Percentiles rank a stretch among this genome's conserved stretches.
Evolutionary conservation across 768 basidiomycete genomes (phyloP).

Genomic region (Auriculariales sp.): DNA sequence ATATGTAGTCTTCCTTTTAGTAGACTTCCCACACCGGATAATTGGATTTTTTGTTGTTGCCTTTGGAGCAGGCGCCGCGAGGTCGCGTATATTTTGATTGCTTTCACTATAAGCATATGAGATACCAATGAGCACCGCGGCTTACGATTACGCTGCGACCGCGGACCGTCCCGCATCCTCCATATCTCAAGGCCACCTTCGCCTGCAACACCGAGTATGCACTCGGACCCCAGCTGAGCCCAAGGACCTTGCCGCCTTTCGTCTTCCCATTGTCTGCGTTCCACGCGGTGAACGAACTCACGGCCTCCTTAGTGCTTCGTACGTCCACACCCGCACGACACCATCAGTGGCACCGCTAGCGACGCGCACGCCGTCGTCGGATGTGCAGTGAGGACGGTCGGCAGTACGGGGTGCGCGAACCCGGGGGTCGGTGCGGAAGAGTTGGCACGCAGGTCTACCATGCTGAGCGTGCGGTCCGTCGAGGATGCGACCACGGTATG

Average conservation of each 20-base stretch:
- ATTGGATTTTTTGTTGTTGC: too few species aligned
- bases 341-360: slow-evolving; percentile 73
- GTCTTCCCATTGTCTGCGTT: too few species aligned
- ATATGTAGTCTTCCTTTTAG: too few species aligned
- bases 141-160: too few species aligned
- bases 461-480: slow-evolving; percentile 56
- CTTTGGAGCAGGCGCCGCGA: too few species aligned
- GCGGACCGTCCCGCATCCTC: slow-evolving; percentile 38
- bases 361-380: slow-evolving; percentile 16
- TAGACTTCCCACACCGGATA: too few species aligned
- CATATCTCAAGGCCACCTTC: slow-evolving; percentile 55
- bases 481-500: slow-evolving; percentile 45
- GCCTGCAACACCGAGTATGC: slow-evolving; percentile 43
- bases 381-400: slow-evolving; percentile 40
- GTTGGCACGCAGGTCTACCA: slow-evolving; percentile 45
- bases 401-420: slow-evolving; percentile 49
- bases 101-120: too few species aligned
- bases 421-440: slow-evolving; percentile 23
- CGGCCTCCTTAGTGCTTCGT: slow-evolving; percentile 47
- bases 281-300: slow-evolving; percentile 42
- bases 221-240: slow-evolving; percentile 42
- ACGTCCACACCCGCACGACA: slow-evolving; percentile 62
- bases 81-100: too few species aligned
- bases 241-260: slow-evolving; percentile 42
- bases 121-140: too few species aligned